Percentiles rank a stretch among this genome's conserved stretches.
These are phyloP conservation scores for Coccomyxa sp. DNA, from an alignment of 139 green algal genomes.

Conservation along the genomic window DNA sequence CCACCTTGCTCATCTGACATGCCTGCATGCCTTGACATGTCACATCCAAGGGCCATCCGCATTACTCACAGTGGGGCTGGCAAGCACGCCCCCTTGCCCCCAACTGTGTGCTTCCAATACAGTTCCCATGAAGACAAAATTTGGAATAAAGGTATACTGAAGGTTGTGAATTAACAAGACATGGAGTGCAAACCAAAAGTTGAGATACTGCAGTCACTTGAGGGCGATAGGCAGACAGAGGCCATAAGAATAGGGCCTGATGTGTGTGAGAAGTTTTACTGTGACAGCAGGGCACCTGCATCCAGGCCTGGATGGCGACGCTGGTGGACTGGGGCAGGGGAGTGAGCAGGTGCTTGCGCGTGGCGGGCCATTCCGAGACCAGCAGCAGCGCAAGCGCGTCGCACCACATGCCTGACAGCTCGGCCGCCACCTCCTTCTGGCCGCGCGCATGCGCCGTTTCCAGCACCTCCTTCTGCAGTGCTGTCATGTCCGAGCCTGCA, in stretches of 20 bases:
- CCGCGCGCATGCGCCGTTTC: constrained; percentile 23
- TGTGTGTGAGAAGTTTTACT: not conserved
- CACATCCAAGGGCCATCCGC: not conserved
- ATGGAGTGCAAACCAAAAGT: not conserved
- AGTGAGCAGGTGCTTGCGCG: constrained; percentile 26
- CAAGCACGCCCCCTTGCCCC: no score
- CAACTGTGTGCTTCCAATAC: no score
- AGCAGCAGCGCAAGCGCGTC: constrained; percentile 69
- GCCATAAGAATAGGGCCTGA: not conserved
- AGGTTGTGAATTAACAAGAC: not conserved
- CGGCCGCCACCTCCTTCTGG: constrained; percentile 22
- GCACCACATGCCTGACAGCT: constrained; percentile 62
- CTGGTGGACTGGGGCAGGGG: constrained; percentile 26
- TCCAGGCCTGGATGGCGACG: constrained; percentile 39
- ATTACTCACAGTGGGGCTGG: no score
- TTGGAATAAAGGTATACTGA: no score
- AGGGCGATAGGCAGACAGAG: not conserved
- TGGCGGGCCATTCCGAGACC: constrained; percentile 50
- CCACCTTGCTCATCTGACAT: constrained; percentile 26
- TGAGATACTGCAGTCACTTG: not conserved
- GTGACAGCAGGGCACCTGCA: constrained; percentile 22
- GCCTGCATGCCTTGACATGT: constrained; percentile 20
- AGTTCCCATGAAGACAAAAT: no score
- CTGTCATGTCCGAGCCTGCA: constrained; percentile 6
- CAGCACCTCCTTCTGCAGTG: constrained; percentile 10